Evolutionary conservation across 345 rosid species (phyloP), one percentile per base, ranked within the genome.

Genomic region (Heritiera littoralis): DNA sequence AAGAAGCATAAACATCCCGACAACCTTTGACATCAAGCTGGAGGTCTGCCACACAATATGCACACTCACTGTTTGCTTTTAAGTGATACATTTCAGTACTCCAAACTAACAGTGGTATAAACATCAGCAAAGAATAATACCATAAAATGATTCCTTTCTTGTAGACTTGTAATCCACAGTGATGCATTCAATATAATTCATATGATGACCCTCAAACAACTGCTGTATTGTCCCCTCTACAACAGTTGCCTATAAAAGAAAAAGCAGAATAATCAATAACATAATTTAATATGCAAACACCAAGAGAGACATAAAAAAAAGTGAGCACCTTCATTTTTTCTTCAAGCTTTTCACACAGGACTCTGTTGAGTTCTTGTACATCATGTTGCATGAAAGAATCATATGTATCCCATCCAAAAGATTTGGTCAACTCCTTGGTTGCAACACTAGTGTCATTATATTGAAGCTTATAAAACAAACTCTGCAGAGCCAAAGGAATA

Each of bases 381-480:
- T 95, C 98, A 86, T 95, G 98, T 79, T 95, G 98, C 98, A 95
- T 88, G 85, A 95, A 95, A 80, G 98, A 95, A 87, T 95, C 98
- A 79, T 90, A 90, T 23, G 98, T 90, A 75, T 95, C 98, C 98
- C 98, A 95, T 60, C 98, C 98, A 89, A 95, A 95, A 77, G 98
- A 95, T 80, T 91, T 93, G 58, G 98, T 95, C 84, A 95, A 71
- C 83, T 92, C 98, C 82, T 93, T 93, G 58, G 98, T 95, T 1
- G 98, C 93, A 80, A 95, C 98, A 86, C 98, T 93, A 51, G 92
- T 95, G 80, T 92, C 94, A 85, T 88, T 88, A 81, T 95, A 93
- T 76, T 95, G 98, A 83, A 95, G 97, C 88, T 95, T 95, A 78
- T 92, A 95, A 82, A 93, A 95, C 81, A 95, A 90, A 88, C 98